Base-by-base conservation (phyloP, 2,329 filamentous ascomycete genomes). In the Raffaelea deltoideospora region DNA sequence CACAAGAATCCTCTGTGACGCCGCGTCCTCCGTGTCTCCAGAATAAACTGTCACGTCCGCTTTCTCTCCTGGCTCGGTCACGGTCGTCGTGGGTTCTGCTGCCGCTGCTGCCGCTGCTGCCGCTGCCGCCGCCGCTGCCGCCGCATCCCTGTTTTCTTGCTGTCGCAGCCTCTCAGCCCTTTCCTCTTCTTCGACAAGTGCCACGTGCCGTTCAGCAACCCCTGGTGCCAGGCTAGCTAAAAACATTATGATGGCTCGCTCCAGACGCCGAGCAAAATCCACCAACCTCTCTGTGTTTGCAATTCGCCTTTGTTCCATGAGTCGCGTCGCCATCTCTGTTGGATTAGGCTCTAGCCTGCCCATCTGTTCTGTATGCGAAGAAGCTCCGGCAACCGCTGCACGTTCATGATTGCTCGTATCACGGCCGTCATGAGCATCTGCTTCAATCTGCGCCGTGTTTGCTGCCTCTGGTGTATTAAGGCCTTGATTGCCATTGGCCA, bases 181-280 rank as follows among this genome's bases (percentile, higher is more conserved):
- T 28, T 61, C 64, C 38, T 69, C 63, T 13, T 32, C 27, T 64
- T 73, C 69, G 3, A 73, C 51, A 31, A 69, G 63, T 19, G 66
- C 68, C 41, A 79, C 77, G 42, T 79, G 75, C 34, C 72, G 59
- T 53, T 79, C 75, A 1, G 73, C 73, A 19, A 79, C 65, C 10
- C 75, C 75, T 1, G 75, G 75, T 2, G 74, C 71, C 41, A 79
- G 65, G 49, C 75, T 79, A 17, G 75, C 75, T 18, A 79, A 56
- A 47, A 79, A 79, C 19, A 79, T 57, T 14, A 79, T 61, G 0
- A 69, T 61, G 15, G 72, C 68, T 43, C 75, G 65, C 53, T 79
- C 73, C 7, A 72, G 47, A 10, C 70, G 58, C 39, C 72, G 60
- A 5, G 68, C 52, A 38, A 69, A 65, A 35, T 63, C 53, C 41